Conservation (phyloP, 345 rosid genomes). For the Psidium guajava region DNA sequence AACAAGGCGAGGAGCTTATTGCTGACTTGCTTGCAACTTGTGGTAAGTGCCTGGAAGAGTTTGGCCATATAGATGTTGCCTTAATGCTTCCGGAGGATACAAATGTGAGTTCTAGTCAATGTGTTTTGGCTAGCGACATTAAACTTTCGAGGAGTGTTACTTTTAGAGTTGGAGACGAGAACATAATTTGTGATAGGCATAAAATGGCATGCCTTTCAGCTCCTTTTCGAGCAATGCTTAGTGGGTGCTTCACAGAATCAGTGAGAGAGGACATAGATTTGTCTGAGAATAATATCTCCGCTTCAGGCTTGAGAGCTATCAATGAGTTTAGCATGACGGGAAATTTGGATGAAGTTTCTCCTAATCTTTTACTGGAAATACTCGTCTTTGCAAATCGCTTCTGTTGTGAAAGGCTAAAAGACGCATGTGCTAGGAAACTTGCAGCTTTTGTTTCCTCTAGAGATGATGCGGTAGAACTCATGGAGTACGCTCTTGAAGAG, state of each 20-base stretch:
- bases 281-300: conserved; percentile 69
- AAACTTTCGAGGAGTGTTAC: conserved; percentile 27
- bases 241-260: conserved; percentile 86
- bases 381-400: conserved; percentile 82
- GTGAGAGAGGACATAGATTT: conserved; percentile 67
- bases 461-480: conserved; percentile 81
- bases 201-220: conserved; percentile 74
- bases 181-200: conserved; percentile 67
- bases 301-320: conserved; percentile 57
- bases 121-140: conserved; percentile 15
- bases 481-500: conserved; percentile 85
- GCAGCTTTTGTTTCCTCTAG: conserved; percentile 55
- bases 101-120: conserved; percentile 22
- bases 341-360: conserved; percentile 37
- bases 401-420: conserved; percentile 88
- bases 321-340: conserved; percentile 61
- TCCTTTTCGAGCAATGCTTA: conserved; percentile 87
- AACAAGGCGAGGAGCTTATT: conserved; percentile 82
- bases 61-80: conserved; percentile 58
- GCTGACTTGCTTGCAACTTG: conserved; percentile 71
- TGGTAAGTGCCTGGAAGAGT: conserved; percentile 62
- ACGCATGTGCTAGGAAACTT: conserved; percentile 73
- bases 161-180: conserved; percentile 70
- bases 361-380: conserved; percentile 65
- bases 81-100: conserved; percentile 31